phyloP scores from a whole-genome alignment of 495 filamentous ascomycete genomes.

The Aspergillus indologenus region DNA sequence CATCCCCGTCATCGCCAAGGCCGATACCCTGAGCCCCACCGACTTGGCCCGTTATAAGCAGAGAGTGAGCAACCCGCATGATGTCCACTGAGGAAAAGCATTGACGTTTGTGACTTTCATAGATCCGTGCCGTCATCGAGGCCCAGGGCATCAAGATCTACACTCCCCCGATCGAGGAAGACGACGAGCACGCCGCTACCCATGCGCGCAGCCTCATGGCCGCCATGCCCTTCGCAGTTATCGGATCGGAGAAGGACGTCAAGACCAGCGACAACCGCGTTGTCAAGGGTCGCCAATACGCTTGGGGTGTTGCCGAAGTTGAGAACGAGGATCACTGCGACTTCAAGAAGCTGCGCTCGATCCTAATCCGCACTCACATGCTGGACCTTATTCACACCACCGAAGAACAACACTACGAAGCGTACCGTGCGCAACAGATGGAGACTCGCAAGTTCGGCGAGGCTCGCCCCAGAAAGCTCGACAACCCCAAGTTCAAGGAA shows the following conservation, averaged over 20 bases:
- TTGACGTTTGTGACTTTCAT: constrained; percentile 12
- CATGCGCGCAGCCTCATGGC: constrained; percentile 91
- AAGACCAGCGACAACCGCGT: constrained; percentile 93
- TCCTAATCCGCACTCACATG: constrained; percentile 99
- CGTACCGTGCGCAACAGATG: constrained; percentile 98
- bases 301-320: constrained; percentile 98
- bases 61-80: constrained; percentile 55
- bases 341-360: constrained; percentile 99
- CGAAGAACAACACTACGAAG: constrained; percentile 98
- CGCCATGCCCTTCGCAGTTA: constrained; percentile 98
- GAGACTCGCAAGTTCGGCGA: constrained; percentile 99
- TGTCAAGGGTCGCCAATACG: constrained; percentile 97
- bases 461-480: constrained; percentile 91
- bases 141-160: constrained; percentile 99
- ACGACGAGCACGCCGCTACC: constrained; percentile 91
- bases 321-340: constrained; percentile 99
- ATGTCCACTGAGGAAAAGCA: neutral
- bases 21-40: constrained; percentile 89
- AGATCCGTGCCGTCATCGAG: constrained; percentile 94
- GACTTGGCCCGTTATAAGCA: constrained; percentile 92
- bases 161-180: constrained; percentile 93
- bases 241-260: constrained; percentile 98
- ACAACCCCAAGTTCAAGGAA: constrained; percentile 99
- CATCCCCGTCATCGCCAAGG: constrained; percentile 97
- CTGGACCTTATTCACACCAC: constrained; percentile 99